Base-by-base conservation (phyloP, 345 rosid species). In the Mercurialis annua region DNA sequence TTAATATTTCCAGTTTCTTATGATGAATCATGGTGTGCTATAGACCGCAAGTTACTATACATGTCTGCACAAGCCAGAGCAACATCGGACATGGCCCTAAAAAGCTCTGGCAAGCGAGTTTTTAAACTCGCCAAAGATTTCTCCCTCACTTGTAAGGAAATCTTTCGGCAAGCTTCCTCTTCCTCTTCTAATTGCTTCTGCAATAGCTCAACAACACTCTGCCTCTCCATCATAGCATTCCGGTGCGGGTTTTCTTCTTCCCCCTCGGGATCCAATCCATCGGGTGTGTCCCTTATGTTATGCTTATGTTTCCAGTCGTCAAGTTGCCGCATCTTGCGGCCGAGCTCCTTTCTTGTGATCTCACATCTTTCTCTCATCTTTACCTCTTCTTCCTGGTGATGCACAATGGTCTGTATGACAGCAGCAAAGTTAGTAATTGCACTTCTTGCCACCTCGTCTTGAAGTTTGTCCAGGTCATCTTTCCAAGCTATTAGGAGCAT, bases 71-170 rank as follows among this genome's bases (percentile, higher is more conserved):
- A 89, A 20, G 86, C 78, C 26, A 1, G 44, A 3, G 99, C 81
- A 54, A 83, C 75, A 43, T 64, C 78, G 0, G 77, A 58, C 87
- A 94, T 79, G 3, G 86, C 83, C 71, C 38, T 61, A 66, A 88
- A 94, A 27, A 94, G 85, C 71, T 88, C 98, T 0, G 97, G 98
- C 75, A 94, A 72, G 36, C 87, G 85, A 65, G 81, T 79, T 65
- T 71, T 81, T 31, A 91, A 89, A 71, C 86, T 94, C 4, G 73
- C 68, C 73, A 91, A 71, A 9, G 98, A 87, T 76, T 91, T 94
- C 59, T 85, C 89, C 73, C 99, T 83, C 60, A 94, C 98, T 65
- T 92, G 96, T n/a, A 53, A 43, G 76, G 97, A 79, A 7, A 68
- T 78, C 66, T 68, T 84, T 52, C 62, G 68, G 73, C 87, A 84